These are phyloP conservation scores for Coemansia brasiliensis DNA, from an alignment of 192 early-diverging fungal species.

Conservation along the genomic window DNA sequence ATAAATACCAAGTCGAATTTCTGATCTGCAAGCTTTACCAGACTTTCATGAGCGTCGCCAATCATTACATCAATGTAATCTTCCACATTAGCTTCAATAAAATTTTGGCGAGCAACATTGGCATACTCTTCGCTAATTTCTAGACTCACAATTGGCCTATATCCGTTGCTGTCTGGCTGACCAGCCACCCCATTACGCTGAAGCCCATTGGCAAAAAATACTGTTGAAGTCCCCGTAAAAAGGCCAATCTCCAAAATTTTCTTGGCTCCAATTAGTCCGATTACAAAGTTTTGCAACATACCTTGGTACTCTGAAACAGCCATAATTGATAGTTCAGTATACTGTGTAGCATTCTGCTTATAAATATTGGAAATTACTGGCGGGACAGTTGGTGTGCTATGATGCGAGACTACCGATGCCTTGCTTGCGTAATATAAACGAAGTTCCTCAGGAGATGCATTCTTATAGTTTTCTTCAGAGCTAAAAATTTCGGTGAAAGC, in stretches of 20 bases:
- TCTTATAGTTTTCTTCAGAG: background rate
- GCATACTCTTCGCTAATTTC: slow-evolving; percentile 60
- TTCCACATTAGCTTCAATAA: slow-evolving; percentile 29
- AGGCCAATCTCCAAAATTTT: slow-evolving; percentile 67
- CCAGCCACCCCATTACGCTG: slow-evolving; percentile 36
- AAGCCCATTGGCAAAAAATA: slow-evolving; percentile 70
- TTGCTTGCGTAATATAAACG: slow-evolving; percentile 26
- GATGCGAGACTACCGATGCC: slow-evolving; percentile 31
- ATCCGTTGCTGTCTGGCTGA: slow-evolving; percentile 7
- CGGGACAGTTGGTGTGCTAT: slow-evolving; percentile 16
- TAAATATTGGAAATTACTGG: slow-evolving; percentile 18
- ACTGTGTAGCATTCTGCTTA: slow-evolving; percentile 10
- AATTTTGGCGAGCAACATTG: slow-evolving; percentile 45
- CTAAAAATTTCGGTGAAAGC: too few species aligned
- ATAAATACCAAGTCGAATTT: slow-evolving; percentile 66
- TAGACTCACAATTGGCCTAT: slow-evolving; percentile 49
- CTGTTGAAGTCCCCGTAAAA: slow-evolving; percentile 65
- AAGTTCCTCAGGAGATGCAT: slow-evolving; percentile 15
- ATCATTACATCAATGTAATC: slow-evolving; percentile 53
- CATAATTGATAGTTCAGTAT: slow-evolving; percentile 25
- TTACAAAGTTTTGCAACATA: slow-evolving; percentile 52
- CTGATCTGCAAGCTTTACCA: slow-evolving; percentile 42
- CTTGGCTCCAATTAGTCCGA: slow-evolving; percentile 54
- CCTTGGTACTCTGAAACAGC: slow-evolving; percentile 57
- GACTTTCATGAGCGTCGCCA: slow-evolving; percentile 25